A percentile compares a stretch with the other conserved stretches of the same genome.
These are phyloP conservation scores for Colletotrichum endophyticum DNA, from an alignment of 2,329 filamentous ascomycete species.

Conservation along the genomic window DNA sequence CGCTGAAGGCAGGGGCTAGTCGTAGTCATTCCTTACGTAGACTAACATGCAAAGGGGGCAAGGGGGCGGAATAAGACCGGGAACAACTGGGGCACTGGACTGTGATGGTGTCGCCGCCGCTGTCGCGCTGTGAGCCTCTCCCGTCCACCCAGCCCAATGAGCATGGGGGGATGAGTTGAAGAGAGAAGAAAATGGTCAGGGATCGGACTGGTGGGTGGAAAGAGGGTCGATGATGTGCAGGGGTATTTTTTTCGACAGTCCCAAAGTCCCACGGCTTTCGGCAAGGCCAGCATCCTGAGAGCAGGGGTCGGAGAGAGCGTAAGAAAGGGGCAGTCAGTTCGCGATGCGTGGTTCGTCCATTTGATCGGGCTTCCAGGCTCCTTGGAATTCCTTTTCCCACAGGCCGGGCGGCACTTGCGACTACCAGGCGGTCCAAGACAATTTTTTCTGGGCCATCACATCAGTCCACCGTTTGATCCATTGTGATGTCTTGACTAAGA, in stretches of 20 bases:
- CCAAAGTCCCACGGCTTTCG: slow-evolving; percentile 5
- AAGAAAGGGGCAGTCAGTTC: slow-evolving; percentile 2
- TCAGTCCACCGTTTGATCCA: not conserved
- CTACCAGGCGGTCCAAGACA: not conserved
- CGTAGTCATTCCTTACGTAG: not conserved
- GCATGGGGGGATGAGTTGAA: not conserved
- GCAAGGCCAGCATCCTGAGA: not conserved
- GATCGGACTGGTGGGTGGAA: slow-evolving; percentile 18
- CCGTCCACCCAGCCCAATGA: not conserved
- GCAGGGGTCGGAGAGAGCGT: not conserved
- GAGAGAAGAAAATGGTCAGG: slow-evolving; percentile 6
- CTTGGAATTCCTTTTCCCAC: slow-evolving; percentile 9
- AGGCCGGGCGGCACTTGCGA: not conserved
- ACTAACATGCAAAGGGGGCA: slow-evolving; percentile 1
- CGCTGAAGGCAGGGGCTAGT: not conserved
- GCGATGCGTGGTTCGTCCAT: not conserved
- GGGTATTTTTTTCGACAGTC: slow-evolving; percentile 14
- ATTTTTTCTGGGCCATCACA: not conserved
- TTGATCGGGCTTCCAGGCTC: slow-evolving; percentile 1
- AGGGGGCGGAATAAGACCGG: not conserved
- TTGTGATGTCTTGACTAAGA: not conserved
- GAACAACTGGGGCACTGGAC: not conserved
- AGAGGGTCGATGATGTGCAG: slow-evolving; percentile 26
- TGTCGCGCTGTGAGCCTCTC: slow-evolving; percentile 13
- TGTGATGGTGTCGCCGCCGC: slow-evolving; percentile 16